Evolutionary conservation across 2,329 filamentous ascomycete species (phyloP), one percentile per base, ranked within the genome.

Genomic region (Diaporthe sp.): DNA sequence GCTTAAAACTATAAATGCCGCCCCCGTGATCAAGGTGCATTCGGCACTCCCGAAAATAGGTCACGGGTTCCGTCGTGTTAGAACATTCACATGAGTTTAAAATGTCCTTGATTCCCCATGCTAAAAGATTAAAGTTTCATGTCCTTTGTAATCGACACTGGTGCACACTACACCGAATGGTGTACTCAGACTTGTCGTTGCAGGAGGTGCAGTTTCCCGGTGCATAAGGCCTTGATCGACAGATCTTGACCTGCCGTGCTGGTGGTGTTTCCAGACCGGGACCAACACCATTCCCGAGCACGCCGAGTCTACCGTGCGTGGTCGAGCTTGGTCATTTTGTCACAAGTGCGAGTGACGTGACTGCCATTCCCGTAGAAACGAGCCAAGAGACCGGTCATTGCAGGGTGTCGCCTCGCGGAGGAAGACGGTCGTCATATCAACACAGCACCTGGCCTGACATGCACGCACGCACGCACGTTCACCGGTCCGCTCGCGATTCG

Each of bases 1-100:
- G 39, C 59, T 65, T 65, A 65, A 65, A 44, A 47, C 59, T 47
- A 47, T 65, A 65, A 47, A 13, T n/a, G 2, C 59, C 59, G 6
- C 8, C 9, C n/a, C 39, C 59, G 27, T 63, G 25, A 63, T 44
- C 25, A 32, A 5, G 19, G 3, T 42, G 35, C 56, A 61, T 39
- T 39, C 56, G 37, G 56, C 37, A 42, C 39, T 47, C 39, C 59
- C 59, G 39, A 63, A 1, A 47, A 44, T 7, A 47, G 17, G 39
- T 27, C 58, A 63, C 37, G 25, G 17, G 58, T 63, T 5, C 25
- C 3, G 25, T 44, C 35, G 44, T n/a, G n/a, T n/a, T n/a, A n/a
- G n/a, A n/a, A n/a, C n/a, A n/a, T n/a, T n/a, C n/a, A n/a, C n/a
- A n/a, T n/a, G n/a, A n/a, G n/a, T n/a, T n/a, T n/a, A n/a, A n/a